phyloP scores from a whole-genome alignment of 805 yeast genomes.

The Sugiyamaella lignohabitans region DNA sequence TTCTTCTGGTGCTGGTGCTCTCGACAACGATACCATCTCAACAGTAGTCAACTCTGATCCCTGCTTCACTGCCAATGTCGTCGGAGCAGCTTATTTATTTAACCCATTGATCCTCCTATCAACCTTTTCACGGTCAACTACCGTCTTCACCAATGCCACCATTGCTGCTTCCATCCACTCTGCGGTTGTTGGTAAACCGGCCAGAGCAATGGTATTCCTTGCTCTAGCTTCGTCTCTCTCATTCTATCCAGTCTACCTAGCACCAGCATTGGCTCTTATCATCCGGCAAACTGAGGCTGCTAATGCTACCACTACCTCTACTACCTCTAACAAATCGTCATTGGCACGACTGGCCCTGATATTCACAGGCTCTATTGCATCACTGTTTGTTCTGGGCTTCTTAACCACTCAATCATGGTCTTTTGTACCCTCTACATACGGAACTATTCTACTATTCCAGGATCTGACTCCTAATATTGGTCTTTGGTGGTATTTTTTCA shows the following conservation, averaged over 20 bases:
- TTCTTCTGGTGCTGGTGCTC: no score
- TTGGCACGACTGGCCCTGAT: slow-evolving; percentile 9
- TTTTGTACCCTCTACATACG: slow-evolving; percentile 51
- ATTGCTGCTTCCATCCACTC: slow-evolving; percentile 43
- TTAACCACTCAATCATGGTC: slow-evolving; percentile 28
- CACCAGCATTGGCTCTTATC: slow-evolving; percentile 48
- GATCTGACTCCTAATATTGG: slow-evolving; percentile 88
- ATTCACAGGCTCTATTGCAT: slow-evolving; percentile 15
- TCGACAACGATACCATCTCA: no score
- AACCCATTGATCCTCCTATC: slow-evolving; percentile 76
- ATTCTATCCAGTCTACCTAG: slow-evolving; percentile 52
- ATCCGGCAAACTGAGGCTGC: slow-evolving; percentile 4
- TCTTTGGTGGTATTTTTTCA: slow-evolving; percentile 97
- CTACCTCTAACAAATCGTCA: slow-evolving; percentile 4
- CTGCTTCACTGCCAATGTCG: slow-evolving; percentile 35
- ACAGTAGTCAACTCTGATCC: neutral
- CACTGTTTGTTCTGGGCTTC: slow-evolving; percentile 24
- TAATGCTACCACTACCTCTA: slow-evolving; percentile 8
- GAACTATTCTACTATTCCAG: slow-evolving; percentile 45
- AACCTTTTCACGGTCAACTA: slow-evolving; percentile 62
- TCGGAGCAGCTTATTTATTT: slow-evolving; percentile 61
- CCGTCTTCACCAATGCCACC: slow-evolving; percentile 52
- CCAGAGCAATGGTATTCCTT: slow-evolving; percentile 45
- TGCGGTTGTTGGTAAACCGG: slow-evolving; percentile 37
- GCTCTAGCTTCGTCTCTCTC: slow-evolving; percentile 61